Conservation (phyloP, 2,329 filamentous ascomycete species). For the Penicillium sp. region DNA sequence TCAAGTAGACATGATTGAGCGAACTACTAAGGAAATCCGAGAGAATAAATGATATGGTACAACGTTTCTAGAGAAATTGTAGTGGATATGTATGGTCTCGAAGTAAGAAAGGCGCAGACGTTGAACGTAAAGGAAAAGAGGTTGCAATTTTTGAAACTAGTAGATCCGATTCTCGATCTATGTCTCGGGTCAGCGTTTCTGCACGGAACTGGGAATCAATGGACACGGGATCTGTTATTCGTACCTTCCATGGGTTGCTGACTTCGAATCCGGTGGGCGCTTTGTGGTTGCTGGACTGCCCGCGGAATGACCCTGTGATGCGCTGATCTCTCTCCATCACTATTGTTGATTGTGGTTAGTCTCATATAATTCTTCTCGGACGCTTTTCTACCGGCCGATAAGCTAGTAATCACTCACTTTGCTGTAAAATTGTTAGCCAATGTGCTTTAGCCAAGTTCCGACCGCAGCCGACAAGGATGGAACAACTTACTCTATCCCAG, state of each 20-base stretch:
- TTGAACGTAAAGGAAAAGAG: constrained; percentile 22
- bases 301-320: constrained; percentile 61
- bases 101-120: constrained; percentile 23
- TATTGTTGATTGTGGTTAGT: constrained; percentile 36
- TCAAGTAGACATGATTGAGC: constrained; percentile 30
- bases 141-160: constrained; percentile 31
- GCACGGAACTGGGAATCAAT: background rate
- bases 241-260: constrained; percentile 67
- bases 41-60: constrained; percentile 22
- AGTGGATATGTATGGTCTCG: constrained; percentile 29
- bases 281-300: constrained; percentile 59
- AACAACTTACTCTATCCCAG: constrained; percentile 62
- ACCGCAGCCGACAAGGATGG: constrained; percentile 14
- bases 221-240: constrained; percentile 1
- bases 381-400: background rate
- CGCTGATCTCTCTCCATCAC: constrained; percentile 68
- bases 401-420: constrained; percentile 49
- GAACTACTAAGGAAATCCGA: constrained; percentile 10
- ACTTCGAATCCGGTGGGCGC: constrained; percentile 65
- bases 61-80: constrained; percentile 26
- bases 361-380: constrained; percentile 15
- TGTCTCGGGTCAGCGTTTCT: constrained; percentile 20
- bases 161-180: constrained; percentile 45
- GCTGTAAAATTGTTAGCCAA: constrained; percentile 49
- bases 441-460: constrained; percentile 14